These are phyloP conservation scores for Epichloe hybrida DNA, from an alignment of 2,329 filamentous ascomycete genomes.

Conservation along the genomic window DNA sequence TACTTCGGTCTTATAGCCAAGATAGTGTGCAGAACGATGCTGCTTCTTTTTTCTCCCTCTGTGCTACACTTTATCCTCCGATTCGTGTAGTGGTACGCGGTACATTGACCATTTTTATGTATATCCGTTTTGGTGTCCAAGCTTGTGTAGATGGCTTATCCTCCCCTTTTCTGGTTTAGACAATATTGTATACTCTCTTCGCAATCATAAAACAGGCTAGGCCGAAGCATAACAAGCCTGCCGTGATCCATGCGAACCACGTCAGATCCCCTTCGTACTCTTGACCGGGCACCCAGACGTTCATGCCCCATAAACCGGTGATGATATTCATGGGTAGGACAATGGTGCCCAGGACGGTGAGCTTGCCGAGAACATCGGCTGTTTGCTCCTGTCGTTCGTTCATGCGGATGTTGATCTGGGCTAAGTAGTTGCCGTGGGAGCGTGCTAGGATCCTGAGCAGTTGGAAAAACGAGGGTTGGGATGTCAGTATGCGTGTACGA, in stretches of 20 bases:
- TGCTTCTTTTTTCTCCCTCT: neutral
- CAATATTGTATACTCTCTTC: slow-evolving; percentile 72
- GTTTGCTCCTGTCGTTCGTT: slow-evolving; percentile 95
- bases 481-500: neutral
- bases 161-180: slow-evolving; percentile 26
- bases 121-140: neutral
- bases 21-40: neutral
- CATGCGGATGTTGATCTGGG: slow-evolving; percentile 98
- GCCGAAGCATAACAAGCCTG: slow-evolving; percentile 65
- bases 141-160: neutral
- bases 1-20: neutral
- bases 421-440: slow-evolving; percentile 94
- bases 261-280: slow-evolving; percentile 59
- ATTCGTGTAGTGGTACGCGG: too few relatives aligned
- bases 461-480: neutral
- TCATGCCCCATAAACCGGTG: slow-evolving; percentile 98
- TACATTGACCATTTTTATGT: too few relatives aligned
- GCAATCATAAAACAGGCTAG: slow-evolving; percentile 67
- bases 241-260: slow-evolving; percentile 68
- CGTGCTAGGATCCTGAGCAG: slow-evolving; percentile 60
- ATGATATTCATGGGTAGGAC: slow-evolving; percentile 98
- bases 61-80: too few relatives aligned
- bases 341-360: slow-evolving; percentile 93
- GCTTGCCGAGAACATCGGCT: slow-evolving; percentile 82
- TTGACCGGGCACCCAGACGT: slow-evolving; percentile 90